phyloP scores from a whole-genome alignment of 345 rosid genomes.

The Hirschfeldia incana region DNA sequence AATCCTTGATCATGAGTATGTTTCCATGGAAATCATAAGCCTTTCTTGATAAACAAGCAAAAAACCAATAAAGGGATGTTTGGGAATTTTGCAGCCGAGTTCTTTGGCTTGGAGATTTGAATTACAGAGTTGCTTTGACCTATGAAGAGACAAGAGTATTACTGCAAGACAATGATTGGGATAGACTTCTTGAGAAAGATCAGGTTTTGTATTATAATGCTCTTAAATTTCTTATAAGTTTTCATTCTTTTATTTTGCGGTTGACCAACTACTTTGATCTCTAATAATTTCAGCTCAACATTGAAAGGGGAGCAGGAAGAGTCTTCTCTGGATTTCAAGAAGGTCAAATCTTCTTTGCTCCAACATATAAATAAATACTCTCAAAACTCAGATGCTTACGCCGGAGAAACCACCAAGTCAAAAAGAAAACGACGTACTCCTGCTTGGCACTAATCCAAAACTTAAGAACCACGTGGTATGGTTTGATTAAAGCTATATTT shows the following conservation, averaged over 20 bases:
- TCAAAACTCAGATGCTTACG: neutral
- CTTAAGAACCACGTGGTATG: neutral
- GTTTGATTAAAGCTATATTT: neutral
- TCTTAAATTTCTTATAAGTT: neutral
- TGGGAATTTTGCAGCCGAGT: neutral
- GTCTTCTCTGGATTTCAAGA: neutral
- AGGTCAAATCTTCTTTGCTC: neutral
- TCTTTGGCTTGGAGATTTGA: neutral
- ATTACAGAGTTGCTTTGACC: neutral
- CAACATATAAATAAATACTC: neutral
- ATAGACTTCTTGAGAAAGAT: neutral
- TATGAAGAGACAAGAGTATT: neutral
- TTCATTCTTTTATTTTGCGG: neutral
- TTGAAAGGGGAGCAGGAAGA: neutral
- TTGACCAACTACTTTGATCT: neutral
- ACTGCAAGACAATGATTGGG: neutral
- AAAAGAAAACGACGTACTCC: neutral
- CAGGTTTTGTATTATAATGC: neutral
- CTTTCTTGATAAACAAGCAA: neutral
- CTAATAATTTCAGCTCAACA: neutral
- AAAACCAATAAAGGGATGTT: neutral
- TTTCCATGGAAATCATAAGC: neutral
- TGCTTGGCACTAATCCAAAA: neutral
- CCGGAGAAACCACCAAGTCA: neutral
- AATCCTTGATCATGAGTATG: constrained; percentile 61